These are phyloP conservation scores for Aspergillus nomiae DNA, from an alignment of 2,329 filamentous ascomycete genomes.

Conservation along the genomic window DNA sequence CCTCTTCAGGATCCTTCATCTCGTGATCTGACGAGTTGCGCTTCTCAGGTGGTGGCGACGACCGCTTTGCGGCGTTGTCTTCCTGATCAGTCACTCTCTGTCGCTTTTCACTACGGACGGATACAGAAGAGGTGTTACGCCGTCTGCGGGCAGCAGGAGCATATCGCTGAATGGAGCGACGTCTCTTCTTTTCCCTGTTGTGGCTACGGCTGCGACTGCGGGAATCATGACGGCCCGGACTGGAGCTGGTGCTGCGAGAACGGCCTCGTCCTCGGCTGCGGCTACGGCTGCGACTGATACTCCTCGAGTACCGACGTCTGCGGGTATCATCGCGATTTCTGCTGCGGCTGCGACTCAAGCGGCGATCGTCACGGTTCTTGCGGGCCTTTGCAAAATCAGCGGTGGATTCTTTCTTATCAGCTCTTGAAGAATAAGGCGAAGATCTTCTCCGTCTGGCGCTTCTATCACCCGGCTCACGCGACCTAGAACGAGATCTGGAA, in stretches of 20 bases:
- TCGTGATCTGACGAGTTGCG: slow-evolving; percentile 20
- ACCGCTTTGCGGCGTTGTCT: slow-evolving; percentile 27
- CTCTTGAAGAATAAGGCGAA: slow-evolving; percentile 45
- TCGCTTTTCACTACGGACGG: slow-evolving; percentile 45
- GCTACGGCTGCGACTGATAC: slow-evolving; percentile 32
- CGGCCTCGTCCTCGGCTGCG: slow-evolving; percentile 33
- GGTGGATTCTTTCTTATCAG: slow-evolving; percentile 45
- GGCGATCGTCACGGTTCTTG: slow-evolving; percentile 44
- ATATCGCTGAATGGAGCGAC: slow-evolving; percentile 50
- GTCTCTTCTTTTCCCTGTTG: slow-evolving; percentile 42
- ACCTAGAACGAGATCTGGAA: slow-evolving; percentile 41
- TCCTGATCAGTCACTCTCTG: slow-evolving; percentile 44
- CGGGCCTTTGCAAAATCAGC: slow-evolving; percentile 54
- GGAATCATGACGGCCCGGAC: slow-evolving; percentile 33
- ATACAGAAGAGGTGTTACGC: slow-evolving; percentile 46
- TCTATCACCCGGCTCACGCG: slow-evolving; percentile 27
- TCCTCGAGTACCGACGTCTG: slow-evolving; percentile 28
- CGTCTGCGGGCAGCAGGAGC: slow-evolving; percentile 43
- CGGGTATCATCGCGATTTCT: slow-evolving; percentile 34
- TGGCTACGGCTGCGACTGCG: slow-evolving; percentile 34
- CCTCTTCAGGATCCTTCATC: slow-evolving; percentile 32
- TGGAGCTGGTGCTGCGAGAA: slow-evolving; percentile 44
- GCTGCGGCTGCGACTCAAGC: slow-evolving; percentile 44
- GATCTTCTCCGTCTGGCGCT: slow-evolving; percentile 45
- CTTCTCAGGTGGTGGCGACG: slow-evolving; percentile 22